Evolutionary conservation across 768 basidiomycete genomes (phyloP), one percentile per base, ranked within the genome.

Genomic region (Obba rivulosa): DNA sequence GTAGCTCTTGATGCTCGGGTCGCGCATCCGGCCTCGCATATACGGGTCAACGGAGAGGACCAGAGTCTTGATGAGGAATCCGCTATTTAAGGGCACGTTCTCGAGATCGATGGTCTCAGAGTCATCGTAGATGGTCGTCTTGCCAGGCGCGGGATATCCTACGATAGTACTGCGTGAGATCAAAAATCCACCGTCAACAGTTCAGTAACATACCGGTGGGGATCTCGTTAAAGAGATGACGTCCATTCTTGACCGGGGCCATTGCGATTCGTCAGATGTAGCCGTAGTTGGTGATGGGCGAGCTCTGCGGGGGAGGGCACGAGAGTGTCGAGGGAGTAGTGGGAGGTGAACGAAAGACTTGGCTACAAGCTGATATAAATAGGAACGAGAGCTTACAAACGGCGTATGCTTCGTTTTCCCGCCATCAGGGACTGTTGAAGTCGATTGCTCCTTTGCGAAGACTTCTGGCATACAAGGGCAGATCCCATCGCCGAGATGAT

Each of bases 71-170:
- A 62, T 48, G 37, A 65, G 55, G 48, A 60, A 55, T 1, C 65
- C 64, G 35, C 64, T 63, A 28, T 61, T 52, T 7, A 64, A 52
- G 4, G 57, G 51, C 9, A 48, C 56, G 24, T 43, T 59, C 17
- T 65, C 63, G 9, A 58, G 47, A 45, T 66, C 65, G 23, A 66
- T 64, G 3, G 54, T 60, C 49, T 60, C 22, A 20, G 59, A 56
- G 20, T 47, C 57, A 34, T 62, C 63, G 46, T 62, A 57, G 11
- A 57, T 45, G 10, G 51, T 57, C 10, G 63, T 64, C 53, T 61
- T 59, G 3, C 62, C 63, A n/a, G 63, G 62, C 22, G 53, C 59
- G 9, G 65, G 63, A 41, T 46, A 56, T 17, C 62, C 63, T 10
- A 38, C n/a, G 11, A 9, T 3, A 24, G 10, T 25, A 13, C 17